A percentile compares a stretch with the other conserved stretches of the same genome.
These are phyloP conservation scores for Pythium monospermum DNA, from an alignment of 352 stramenopile species.

Conservation along the genomic window DNA sequence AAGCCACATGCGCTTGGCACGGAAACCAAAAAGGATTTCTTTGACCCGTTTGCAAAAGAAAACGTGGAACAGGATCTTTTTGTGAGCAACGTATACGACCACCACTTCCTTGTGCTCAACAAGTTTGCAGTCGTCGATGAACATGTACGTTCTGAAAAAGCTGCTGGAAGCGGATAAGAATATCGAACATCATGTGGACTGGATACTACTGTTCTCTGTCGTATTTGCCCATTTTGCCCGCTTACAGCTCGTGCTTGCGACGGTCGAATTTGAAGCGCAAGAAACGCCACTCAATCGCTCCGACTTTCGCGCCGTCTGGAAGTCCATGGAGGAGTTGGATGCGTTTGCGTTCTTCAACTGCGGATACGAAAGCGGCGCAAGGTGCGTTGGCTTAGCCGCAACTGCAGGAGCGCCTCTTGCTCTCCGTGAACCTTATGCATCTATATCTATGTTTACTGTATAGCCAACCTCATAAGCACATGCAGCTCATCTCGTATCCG, in stretches of 20 bases:
- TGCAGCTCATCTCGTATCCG: conserved; percentile 82
- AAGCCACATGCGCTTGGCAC: conserved; percentile 34
- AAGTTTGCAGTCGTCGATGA: conserved; percentile 81
- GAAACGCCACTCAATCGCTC: conserved; percentile 38
- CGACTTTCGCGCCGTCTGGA: conserved; percentile 72
- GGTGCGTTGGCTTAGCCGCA: conserved; percentile 22
- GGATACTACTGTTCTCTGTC: neutral
- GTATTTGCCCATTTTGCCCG: neutral
- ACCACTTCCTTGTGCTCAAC: conserved; percentile 80
- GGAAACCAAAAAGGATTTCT: conserved; percentile 33
- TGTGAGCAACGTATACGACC: conserved; percentile 49
- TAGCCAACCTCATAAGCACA: conserved; percentile 85
- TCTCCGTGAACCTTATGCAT: neutral
- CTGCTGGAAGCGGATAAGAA: neutral
- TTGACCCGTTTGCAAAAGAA: conserved; percentile 69
- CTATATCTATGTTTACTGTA: neutral
- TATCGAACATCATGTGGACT: too few relatives aligned
- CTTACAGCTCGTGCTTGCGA: conserved; percentile 52
- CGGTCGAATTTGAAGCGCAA: conserved; percentile 65
- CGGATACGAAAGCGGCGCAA: conserved; percentile 73
- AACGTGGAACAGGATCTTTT: conserved; percentile 70
- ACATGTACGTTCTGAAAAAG: conserved; percentile 32
- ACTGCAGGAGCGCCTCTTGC: neutral
- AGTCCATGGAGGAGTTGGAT: conserved; percentile 58
- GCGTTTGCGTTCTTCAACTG: conserved; percentile 86